phyloP scores from a whole-genome alignment of 345 rosid genomes.

The Eucalyptus shirleyi region DNA sequence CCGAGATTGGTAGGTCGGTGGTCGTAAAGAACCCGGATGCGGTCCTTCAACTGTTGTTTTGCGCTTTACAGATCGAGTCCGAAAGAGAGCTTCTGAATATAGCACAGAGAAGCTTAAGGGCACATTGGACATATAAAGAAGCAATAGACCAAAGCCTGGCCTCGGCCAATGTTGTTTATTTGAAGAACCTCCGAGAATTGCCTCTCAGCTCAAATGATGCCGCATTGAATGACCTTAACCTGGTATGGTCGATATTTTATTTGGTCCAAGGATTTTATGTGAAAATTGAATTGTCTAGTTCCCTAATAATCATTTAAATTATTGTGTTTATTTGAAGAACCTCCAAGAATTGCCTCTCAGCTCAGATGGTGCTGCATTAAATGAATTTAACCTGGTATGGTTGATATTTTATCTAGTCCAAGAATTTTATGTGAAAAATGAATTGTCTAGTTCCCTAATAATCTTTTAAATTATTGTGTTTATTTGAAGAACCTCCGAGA shows the following conservation, averaged over 20 bases:
- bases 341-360: conserved; percentile 20
- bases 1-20: background rate
- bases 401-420: background rate
- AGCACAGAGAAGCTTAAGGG: background rate
- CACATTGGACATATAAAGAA: background rate
- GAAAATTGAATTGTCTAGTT: background rate
- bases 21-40: background rate
- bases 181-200: conserved; percentile 15
- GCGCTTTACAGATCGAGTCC: background rate
- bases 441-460: too few relatives aligned
- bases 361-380: conserved; percentile 11
- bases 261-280: background rate
- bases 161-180: background rate
- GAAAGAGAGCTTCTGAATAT: background rate
- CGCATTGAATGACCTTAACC: conserved; percentile 40
- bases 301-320: background rate
- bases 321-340: background rate
- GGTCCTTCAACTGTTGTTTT: background rate
- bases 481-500: too few relatives aligned
- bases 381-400: conserved; percentile 55
- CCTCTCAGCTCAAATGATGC: conserved; percentile 16
- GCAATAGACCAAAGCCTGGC: background rate
- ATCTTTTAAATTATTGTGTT: too few relatives aligned
- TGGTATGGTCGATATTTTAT: conserved; percentile 16
- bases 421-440: background rate